Evolutionary conservation across 768 basidiomycete genomes (phyloP), one percentile per base, ranked within the genome.

Genomic region (Pulveroboletus sp.): DNA sequence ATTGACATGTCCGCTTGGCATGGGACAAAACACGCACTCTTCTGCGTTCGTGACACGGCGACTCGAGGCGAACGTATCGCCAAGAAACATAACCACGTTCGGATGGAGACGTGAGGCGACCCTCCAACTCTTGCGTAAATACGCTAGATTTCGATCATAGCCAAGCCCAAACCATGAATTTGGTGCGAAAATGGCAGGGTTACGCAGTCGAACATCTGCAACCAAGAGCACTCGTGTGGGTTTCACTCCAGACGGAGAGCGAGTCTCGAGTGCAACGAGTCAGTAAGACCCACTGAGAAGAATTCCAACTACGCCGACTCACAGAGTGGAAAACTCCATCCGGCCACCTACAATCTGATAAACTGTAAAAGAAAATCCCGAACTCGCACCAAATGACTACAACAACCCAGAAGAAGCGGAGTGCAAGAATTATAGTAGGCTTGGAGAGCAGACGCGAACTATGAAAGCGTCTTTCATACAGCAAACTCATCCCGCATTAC

Each of bases 51-150:
- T 74, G 3, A 77, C 71, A 21, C 76, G 73, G 50, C 81, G 76
- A 6, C 85, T 82, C 53, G 79, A 78, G 39, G 84, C 78, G 45
- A 91, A 70, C 77, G 86, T 82, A 62, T 92, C 89, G 6, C 89
- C 89, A 4, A 88, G 70, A 57, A 89, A 85, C 8, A 92, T 74
- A n/a, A 89, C 80, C 6, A 69, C 74, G 55, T 89, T 71, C 2
- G 87, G 82, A 39, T 71, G 76, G 31, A 85, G 62, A 30, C 77
- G 72, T 37, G 74, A 76, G 0, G 76, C 75, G 35, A 81, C 80
- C 50, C 73, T 78, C 89, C 89, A 92, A 49, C 77, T 80, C 66
- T 84, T 86, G 55, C 78, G 78, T 53, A 90, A 62, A 61, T 82
- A 79, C 55, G 58, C 84, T 74, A 57, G 77, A 75, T 43, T 82